Evolutionary conservation across 225 moss, liverwort and hornwort genomes (phyloP).

Genomic region (Ulota crispa): DNA sequence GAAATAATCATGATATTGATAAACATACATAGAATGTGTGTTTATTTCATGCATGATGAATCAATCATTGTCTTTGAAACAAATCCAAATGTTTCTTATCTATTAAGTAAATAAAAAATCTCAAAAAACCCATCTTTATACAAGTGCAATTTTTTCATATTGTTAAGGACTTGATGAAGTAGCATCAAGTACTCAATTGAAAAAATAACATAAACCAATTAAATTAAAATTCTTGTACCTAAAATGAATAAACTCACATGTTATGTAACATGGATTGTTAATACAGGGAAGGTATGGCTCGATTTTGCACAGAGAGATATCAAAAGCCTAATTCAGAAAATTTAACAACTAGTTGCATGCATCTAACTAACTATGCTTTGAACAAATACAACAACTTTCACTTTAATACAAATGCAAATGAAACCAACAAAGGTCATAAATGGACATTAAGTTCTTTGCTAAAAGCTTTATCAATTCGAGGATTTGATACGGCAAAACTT

Average conservation of each 20-base stretch:
- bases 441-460: slow-evolving; percentile 77
- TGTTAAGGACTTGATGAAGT: no score
- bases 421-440: slow-evolving; percentile 89
- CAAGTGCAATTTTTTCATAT: accelerated
- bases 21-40: background rate
- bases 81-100: accelerated
- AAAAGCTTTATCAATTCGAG: slow-evolving; percentile 66
- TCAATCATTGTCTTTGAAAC: accelerated
- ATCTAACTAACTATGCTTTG: slow-evolving; percentile 89
- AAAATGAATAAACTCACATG: accelerated
- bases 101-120: no score
- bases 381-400: slow-evolving; percentile 91
- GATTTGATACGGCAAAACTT: slow-evolving; percentile 72
- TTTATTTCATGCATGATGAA: background rate
- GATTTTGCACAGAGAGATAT: slow-evolving; percentile 93
- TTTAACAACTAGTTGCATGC: slow-evolving; percentile 80
- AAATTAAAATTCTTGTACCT: accelerated
- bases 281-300: slow-evolving; percentile 80
- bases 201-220: accelerated
- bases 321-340: slow-evolving; percentile 78
- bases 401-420: slow-evolving; percentile 78
- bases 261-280: background rate
- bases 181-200: accelerated
- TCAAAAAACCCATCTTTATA: background rate
- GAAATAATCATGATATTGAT: accelerated